Percentiles rank a stretch among this genome's conserved stretches.
phyloP scores from a whole-genome alignment of 2,329 filamentous ascomycete species.

The Macroventuria anomochaeta region DNA sequence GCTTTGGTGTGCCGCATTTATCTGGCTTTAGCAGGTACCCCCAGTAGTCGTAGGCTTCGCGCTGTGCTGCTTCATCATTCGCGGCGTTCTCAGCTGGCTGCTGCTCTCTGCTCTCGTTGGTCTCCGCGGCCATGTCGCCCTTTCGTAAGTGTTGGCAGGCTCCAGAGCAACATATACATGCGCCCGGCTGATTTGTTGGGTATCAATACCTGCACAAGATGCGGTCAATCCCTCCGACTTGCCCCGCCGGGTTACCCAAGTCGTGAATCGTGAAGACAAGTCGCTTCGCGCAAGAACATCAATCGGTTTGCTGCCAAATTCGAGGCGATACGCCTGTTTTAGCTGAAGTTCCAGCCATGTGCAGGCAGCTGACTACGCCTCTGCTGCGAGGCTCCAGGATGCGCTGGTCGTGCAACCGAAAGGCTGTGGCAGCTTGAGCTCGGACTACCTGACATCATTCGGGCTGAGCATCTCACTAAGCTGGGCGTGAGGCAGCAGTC shows the following conservation, averaged over 20 bases:
- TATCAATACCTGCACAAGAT: slow-evolving; percentile 25
- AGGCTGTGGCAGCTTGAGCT: slow-evolving; percentile 19
- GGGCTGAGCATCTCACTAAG: slow-evolving; percentile 16
- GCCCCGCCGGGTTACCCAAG: slow-evolving; percentile 18
- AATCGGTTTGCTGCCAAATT: not conserved
- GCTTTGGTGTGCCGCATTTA: slow-evolving; percentile 57
- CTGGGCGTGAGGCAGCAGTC: slow-evolving; percentile 24
- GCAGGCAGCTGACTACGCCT: slow-evolving; percentile 40
- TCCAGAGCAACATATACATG: slow-evolving; percentile 17
- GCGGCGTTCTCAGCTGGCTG: slow-evolving; percentile 27
- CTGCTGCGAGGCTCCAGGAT: slow-evolving; percentile 29
- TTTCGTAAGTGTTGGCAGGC: slow-evolving; percentile 11
- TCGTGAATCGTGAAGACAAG: slow-evolving; percentile 17
- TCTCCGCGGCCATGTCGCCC: slow-evolving; percentile 39
- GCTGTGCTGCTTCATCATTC: slow-evolving; percentile 38
- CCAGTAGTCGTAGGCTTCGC: slow-evolving; percentile 58
- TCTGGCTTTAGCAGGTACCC: slow-evolving; percentile 59
- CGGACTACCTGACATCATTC: slow-evolving; percentile 27
- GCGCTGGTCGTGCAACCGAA: slow-evolving; percentile 22
- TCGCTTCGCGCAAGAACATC: slow-evolving; percentile 7
- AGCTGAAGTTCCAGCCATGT: slow-evolving; percentile 21
- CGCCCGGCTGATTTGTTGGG: slow-evolving; percentile 24
- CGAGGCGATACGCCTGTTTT: slow-evolving; percentile 16
- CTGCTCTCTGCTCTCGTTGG: slow-evolving; percentile 28
- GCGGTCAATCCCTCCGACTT: too few species aligned